Base-by-base conservation (phyloP, 2,329 filamentous ascomycete genomes). In the Diplocarpon rosae region DNA sequence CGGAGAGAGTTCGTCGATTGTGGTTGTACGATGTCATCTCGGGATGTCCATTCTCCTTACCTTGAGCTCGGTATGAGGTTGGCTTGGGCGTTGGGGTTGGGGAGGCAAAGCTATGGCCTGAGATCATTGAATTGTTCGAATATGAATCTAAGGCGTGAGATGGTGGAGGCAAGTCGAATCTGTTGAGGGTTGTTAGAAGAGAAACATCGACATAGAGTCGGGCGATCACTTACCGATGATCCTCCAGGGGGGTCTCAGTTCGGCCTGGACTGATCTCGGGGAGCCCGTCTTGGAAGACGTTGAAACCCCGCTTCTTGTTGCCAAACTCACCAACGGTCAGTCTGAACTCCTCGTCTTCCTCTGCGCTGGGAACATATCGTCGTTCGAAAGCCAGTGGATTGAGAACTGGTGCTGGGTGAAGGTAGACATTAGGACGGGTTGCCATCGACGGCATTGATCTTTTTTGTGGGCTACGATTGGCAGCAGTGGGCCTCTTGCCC, bases 291-390 rank as follows among this genome's bases (percentile, higher is more conserved):
- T 58, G 52, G 46, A 59, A 62, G 12, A 62, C 46, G 13, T 27
- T 49, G 24, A 61, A 58, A 15, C 34, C 33, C 24, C 54, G 51
- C 40, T 62, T 61, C 45, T 59, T 58, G 8, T 45, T 47, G 45
- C 55, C 52, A 14, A 32, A 32, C 11, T 50, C 50, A 14, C 53
- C 56, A 27, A 57, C 28, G 2, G 57, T 60, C 43, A 61, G 36
- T 46, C 50, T 48, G 44, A 60, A 59, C 35, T 62, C 59, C 42
- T 60, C 59, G 14, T 58, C 48, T 39, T 62, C 59, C 7, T 62
- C 59, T 11, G 46, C 41, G 28, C 45, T 57, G 31, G 56, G 52
- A 32, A 50, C 42, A 39, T 55, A 54, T 39, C 43, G 27, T 24
- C 44, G 39, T 45, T 48, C 51, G 24, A 14, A 32, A 17, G 49